Conservation (phyloP, 768 basidiomycete genomes). For the Amylocystis lapponica region DNA sequence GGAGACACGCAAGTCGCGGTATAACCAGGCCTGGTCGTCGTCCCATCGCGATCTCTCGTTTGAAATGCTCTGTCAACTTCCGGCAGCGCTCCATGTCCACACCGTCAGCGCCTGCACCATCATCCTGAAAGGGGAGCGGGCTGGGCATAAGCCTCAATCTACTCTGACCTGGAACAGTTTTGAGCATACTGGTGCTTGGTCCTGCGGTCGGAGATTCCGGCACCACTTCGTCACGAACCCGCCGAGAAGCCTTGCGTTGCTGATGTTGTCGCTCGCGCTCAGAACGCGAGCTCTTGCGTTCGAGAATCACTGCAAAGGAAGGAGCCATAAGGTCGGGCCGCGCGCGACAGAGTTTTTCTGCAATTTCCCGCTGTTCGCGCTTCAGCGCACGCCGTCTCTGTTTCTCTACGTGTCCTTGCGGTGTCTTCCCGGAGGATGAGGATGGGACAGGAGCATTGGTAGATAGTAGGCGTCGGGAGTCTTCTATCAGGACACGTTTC, state of each 20-base stretch:
- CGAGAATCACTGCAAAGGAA: slow-evolving; percentile 45
- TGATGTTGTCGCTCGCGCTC: neutral
- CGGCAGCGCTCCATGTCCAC: neutral
- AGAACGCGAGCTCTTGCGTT: slow-evolving; percentile 2
- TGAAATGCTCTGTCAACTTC: slow-evolving; percentile 7
- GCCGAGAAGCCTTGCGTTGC: neutral
- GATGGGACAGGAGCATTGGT: too few relatives aligned
- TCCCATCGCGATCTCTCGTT: slow-evolving; percentile 6
- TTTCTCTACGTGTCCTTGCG: neutral
- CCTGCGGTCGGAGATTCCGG: neutral
- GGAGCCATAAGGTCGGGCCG: slow-evolving; percentile 49
- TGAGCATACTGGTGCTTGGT: neutral
- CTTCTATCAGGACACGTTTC: too few relatives aligned
- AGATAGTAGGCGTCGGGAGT: too few relatives aligned
- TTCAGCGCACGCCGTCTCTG: neutral
- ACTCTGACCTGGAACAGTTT: neutral
- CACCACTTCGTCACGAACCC: neutral
- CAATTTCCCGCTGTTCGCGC: slow-evolving; percentile 19
- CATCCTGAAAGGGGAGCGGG: slow-evolving; percentile 13
- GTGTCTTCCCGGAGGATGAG: too few relatives aligned
- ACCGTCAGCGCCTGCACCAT: slow-evolving; percentile 3
- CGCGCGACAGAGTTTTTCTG: slow-evolving; percentile 37
- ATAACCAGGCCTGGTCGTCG: slow-evolving; percentile 12
- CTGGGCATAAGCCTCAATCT: neutral
- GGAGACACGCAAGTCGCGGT: slow-evolving; percentile 10